These are phyloP conservation scores for Arxiozyma heterogenica DNA, from an alignment of 1,139 yeast genomes.

Conservation along the genomic window DNA sequence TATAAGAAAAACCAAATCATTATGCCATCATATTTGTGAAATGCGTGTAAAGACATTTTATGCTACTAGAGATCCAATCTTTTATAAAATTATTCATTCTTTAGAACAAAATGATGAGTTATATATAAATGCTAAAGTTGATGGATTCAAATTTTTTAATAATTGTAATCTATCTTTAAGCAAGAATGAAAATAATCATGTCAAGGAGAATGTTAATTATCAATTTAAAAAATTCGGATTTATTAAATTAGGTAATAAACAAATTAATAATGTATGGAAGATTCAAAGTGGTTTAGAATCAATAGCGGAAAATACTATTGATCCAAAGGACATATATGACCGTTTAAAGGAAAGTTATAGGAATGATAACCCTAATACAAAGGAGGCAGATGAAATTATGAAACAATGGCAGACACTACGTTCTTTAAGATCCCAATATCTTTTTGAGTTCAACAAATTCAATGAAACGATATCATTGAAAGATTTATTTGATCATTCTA, in stretches of 20 bases:
- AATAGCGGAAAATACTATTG: conserved; percentile 8
- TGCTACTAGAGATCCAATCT: conserved; percentile 19
- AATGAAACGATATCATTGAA: conserved; percentile 21
- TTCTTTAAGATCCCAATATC: conserved; percentile 19
- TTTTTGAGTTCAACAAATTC: conserved; percentile 22
- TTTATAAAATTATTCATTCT: conserved; percentile 11
- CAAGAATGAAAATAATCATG: conserved; percentile 3
- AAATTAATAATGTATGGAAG: conserved; percentile 27
- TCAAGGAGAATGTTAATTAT: conserved; percentile 9
- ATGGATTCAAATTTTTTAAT: conserved; percentile 20
- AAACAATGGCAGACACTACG: conserved; percentile 28
- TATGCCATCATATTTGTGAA: conserved; percentile 17
- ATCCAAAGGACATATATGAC: conserved; percentile 15
- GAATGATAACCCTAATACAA: not conserved
- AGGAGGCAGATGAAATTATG: conserved; percentile 16
- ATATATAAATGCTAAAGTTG: conserved; percentile 17
- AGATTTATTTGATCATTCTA: conserved; percentile 20
- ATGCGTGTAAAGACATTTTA: conserved; percentile 21
- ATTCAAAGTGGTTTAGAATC: conserved; percentile 22
- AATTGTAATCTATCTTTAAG: conserved; percentile 6
- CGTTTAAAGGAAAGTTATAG: conserved; percentile 8
- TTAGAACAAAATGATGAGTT: conserved; percentile 14
- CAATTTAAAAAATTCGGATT: conserved; percentile 28
- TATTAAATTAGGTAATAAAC: conserved; percentile 27
- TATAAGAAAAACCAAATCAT: conserved; percentile 11